These are phyloP conservation scores for Penicillium herquei DNA, from an alignment of 495 filamentous ascomycete genomes.

Conservation along the genomic window DNA sequence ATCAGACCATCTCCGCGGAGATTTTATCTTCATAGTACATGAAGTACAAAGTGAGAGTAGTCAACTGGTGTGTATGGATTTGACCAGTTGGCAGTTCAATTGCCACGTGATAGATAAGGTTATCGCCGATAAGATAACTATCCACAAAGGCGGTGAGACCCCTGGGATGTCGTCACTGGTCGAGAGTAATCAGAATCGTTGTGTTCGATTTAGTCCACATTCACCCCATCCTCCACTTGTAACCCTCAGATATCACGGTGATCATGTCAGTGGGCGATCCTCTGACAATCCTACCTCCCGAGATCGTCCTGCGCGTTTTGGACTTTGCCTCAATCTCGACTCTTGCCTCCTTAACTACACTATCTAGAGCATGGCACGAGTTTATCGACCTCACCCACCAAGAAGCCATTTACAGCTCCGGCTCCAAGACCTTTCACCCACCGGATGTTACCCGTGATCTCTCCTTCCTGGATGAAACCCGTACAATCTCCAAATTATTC, in stretches of 20 bases:
- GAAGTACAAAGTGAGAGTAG: not conserved
- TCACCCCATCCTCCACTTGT: not conserved
- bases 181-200: not conserved
- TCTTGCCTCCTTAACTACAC: slow-evolving; percentile 31
- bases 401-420: slow-evolving; percentile 38
- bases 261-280: slow-evolving; percentile 23
- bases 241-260: slow-evolving; percentile 13
- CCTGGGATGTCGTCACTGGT: not conserved
- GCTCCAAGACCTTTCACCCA: slow-evolving; percentile 25
- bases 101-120: not conserved
- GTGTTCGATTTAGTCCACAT: not conserved
- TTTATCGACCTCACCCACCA: slow-evolving; percentile 44
- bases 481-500: slow-evolving; percentile 24
- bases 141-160: not conserved
- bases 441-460: slow-evolving; percentile 21
- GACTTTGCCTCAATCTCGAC: slow-evolving; percentile 34
- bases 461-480: slow-evolving; percentile 16
- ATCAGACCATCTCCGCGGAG: too few species aligned
- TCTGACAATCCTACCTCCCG: slow-evolving; percentile 32
- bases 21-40: too few species aligned
- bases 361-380: slow-evolving; percentile 38
- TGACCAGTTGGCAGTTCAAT: too few species aligned
- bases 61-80: not conserved
- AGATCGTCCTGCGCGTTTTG: slow-evolving; percentile 37
- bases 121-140: not conserved